Conservation (phyloP, 352 stramenopile genomes). For the Globisporangium spinosum region DNA sequence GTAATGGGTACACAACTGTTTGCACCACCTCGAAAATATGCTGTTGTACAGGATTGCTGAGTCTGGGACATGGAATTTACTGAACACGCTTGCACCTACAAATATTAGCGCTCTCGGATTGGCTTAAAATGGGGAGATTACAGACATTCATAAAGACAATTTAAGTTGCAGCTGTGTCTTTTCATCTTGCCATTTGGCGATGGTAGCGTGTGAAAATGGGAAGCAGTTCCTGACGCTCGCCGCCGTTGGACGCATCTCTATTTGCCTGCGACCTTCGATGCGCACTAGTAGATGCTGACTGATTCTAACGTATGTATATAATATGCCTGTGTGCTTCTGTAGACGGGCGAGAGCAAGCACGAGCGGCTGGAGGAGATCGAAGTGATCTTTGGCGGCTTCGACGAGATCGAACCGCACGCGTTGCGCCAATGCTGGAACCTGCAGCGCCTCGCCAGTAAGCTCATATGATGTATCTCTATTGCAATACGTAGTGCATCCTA, state of each 20-base stretch:
- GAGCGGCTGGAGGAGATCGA: slow-evolving; percentile 67
- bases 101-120: not conserved
- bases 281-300: not conserved
- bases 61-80: slow-evolving; percentile 10
- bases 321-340: not conserved
- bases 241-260: slow-evolving; percentile 30
- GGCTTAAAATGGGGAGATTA: not conserved
- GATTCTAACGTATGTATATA: not conserved
- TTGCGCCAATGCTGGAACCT: slow-evolving; percentile 51
- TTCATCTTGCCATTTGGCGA: not conserved
- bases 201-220: slow-evolving; percentile 17
- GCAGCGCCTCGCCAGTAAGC: slow-evolving; percentile 45
- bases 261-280: not conserved
- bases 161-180: not conserved
- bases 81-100: slow-evolving; percentile 5
- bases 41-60: slow-evolving; percentile 4
- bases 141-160: too few species aligned
- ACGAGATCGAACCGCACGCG: slow-evolving; percentile 38
- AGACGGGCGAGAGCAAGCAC: slow-evolving; percentile 68
- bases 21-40: not conserved
- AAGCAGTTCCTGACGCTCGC: slow-evolving; percentile 35
- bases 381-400: slow-evolving; percentile 74
- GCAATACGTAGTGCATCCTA: not conserved
- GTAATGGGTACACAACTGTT: not conserved
- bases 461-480: not conserved